Evolutionary conservation across 148 eudicot genomes (phyloP).

Genomic region (Silene conica): DNA sequence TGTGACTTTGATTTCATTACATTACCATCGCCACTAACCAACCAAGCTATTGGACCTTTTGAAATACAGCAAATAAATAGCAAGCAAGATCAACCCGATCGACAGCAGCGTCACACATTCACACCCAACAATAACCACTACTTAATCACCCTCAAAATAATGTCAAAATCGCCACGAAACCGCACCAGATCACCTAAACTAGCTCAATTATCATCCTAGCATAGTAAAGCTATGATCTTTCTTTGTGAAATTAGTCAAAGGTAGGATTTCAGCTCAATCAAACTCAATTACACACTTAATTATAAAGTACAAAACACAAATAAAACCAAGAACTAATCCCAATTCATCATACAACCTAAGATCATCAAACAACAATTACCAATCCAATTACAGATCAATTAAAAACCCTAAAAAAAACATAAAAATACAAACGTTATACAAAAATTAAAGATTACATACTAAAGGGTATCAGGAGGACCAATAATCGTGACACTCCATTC

Average conservation of each 20-base stretch:
- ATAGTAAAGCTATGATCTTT: neutral
- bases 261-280: slow-evolving; percentile 4
- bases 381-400: neutral
- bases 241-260: neutral
- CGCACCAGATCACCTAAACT: slow-evolving; percentile 12
- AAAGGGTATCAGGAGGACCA: slow-evolving; percentile 58
- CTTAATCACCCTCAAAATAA: neutral
- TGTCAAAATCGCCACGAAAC: neutral
- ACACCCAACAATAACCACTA: slow-evolving; percentile 3
- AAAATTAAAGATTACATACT: slow-evolving; percentile 26
- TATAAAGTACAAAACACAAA: neutral
- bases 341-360: neutral
- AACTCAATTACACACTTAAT: neutral
- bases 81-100: neutral
- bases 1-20: too few relatives aligned
- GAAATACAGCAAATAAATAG: neutral
- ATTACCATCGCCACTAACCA: neutral
- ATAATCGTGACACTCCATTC: slow-evolving; percentile 66
- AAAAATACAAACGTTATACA: slow-evolving; percentile 9
- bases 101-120: neutral
- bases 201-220: neutral
- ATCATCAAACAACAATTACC: slow-evolving; percentile 13
- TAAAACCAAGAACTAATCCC: neutral
- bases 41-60: neutral
- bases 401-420: slow-evolving; percentile 18